These are phyloP conservation scores for Pulveroboletus sp. DNA, from an alignment of 768 basidiomycete species.

Conservation along the genomic window DNA sequence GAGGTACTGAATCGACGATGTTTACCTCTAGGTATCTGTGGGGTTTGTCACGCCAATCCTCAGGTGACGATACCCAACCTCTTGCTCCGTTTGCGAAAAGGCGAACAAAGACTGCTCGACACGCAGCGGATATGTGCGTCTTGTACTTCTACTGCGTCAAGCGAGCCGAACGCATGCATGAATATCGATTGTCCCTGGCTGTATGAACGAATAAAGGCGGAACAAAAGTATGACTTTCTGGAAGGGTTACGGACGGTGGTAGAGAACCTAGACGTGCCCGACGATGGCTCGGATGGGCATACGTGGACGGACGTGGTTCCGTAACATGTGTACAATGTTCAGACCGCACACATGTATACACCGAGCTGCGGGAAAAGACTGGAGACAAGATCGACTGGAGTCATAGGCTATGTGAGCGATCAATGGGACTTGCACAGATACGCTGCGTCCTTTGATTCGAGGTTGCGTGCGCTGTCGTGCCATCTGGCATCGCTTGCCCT, in stretches of 20 bases:
- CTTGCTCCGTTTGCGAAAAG: conserved; percentile 45
- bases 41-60: conserved; percentile 48
- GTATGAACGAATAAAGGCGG: conserved; percentile 62
- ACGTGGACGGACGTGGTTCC: not conserved
- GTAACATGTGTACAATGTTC: conserved; percentile 1
- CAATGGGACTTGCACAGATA: no score
- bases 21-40: conserved; percentile 54
- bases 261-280: conserved; percentile 20
- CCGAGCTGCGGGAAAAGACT: no score
- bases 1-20: not conserved
- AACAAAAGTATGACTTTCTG: conserved; percentile 34
- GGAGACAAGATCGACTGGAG: no score
- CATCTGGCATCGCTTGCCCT: no score
- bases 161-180: conserved; percentile 67
- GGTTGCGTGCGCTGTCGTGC: no score
- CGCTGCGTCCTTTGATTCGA: no score
- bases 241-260: conserved; percentile 29
- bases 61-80: conserved; percentile 56
- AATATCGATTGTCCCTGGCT: conserved; percentile 86
- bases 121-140: conserved; percentile 67
- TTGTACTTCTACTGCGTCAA: conserved; percentile 53
- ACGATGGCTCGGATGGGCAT: not conserved
- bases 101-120: conserved; percentile 51
- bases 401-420: not conserved
- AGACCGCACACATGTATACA: not conserved